Conservation (phyloP, 768 basidiomycete species). For the Naganishia randhawae region DNA sequence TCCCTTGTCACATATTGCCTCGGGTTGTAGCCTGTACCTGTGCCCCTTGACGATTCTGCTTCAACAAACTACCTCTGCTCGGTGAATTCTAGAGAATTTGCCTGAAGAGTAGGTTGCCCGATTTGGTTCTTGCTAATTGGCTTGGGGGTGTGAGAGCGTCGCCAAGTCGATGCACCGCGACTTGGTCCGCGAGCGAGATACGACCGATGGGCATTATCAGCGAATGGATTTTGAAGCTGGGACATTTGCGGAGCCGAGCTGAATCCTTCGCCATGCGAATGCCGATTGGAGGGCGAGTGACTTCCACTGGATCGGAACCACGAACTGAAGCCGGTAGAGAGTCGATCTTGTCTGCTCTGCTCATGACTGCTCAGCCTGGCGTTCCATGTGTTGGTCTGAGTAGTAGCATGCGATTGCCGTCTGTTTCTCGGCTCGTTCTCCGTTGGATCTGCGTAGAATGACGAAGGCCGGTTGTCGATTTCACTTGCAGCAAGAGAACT, state of each 20-base stretch:
- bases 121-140: conserved; percentile 48
- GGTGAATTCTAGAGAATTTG: conserved; percentile 47
- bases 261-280: conserved; percentile 31
- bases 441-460: conserved; percentile 48
- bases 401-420: neutral
- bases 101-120: conserved; percentile 44
- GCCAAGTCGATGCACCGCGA: conserved; percentile 18
- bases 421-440: conserved; percentile 38
- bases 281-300: conserved; percentile 27
- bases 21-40: neutral
- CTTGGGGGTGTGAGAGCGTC: conserved; percentile 3
- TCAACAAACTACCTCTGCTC: conserved; percentile 37
- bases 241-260: conserved; percentile 35
- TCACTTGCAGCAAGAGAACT: conserved; percentile 46
- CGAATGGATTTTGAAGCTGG: conserved; percentile 45
- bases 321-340: conserved; percentile 29
- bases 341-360: conserved; percentile 2
- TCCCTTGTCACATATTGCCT: neutral
- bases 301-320: conserved; percentile 34
- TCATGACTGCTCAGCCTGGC: neutral
- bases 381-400: conserved; percentile 1
- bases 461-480: conserved; percentile 46
- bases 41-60: neutral
- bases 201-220: conserved; percentile 43
- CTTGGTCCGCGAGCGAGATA: conserved; percentile 35